Evolutionary conservation across 768 basidiomycete species (phyloP).

Genomic region (Pleurotus platypus): DNA sequence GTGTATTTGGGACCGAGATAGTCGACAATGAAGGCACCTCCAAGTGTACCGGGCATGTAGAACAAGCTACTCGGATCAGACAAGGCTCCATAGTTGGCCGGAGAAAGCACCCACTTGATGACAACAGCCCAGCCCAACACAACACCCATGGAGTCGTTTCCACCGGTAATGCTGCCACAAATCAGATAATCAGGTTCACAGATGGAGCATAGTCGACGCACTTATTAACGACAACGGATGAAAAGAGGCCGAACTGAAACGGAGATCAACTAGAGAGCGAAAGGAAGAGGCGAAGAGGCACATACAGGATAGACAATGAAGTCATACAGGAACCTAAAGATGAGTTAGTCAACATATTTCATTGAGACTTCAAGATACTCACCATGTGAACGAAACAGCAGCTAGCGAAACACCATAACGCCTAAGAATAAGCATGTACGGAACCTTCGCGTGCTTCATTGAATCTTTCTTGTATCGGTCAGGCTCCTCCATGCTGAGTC

Average conservation of each 20-base stretch:
- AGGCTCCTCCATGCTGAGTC: slow-evolving; percentile 81
- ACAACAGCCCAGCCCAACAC: slow-evolving; percentile 85
- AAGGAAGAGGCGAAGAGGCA: slow-evolving; percentile 3
- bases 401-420: slow-evolving; percentile 76
- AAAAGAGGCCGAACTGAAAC: slow-evolving; percentile 72
- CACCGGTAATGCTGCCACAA: slow-evolving; percentile 52
- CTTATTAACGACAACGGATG: slow-evolving; percentile 71
- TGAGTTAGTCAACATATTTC: background rate
- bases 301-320: slow-evolving; percentile 74
- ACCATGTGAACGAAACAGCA: slow-evolving; percentile 80
- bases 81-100: too few relatives aligned
- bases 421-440: slow-evolving; percentile 71
- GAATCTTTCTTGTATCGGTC: slow-evolving; percentile 69
- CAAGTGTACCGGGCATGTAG: slow-evolving; percentile 50
- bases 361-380: too few relatives aligned
- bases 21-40: slow-evolving; percentile 76
- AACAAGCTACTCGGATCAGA: slow-evolving; percentile 22
- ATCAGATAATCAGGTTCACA: background rate
- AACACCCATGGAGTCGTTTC: slow-evolving; percentile 44
- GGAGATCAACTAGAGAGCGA: slow-evolving; percentile 6
- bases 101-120: slow-evolving; percentile 56
- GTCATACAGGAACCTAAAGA: slow-evolving; percentile 68
- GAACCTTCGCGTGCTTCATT: slow-evolving; percentile 72
- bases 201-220: slow-evolving; percentile 22
- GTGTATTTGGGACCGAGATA: slow-evolving; percentile 71